These are phyloP conservation scores for Dictyostelium capitatum DNA, from an alignment of 78 protist genomes.

Conservation along the genomic window DNA sequence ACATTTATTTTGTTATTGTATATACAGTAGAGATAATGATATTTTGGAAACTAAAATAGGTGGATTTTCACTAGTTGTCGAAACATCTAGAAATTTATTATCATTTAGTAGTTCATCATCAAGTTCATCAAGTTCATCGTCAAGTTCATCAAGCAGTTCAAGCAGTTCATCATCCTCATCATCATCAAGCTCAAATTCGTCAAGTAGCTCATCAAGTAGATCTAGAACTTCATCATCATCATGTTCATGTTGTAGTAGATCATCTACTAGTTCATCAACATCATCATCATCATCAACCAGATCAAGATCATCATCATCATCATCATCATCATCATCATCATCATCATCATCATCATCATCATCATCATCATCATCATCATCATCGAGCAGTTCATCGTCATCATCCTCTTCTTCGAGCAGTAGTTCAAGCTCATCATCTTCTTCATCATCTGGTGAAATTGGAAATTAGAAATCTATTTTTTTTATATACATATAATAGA, in stretches of 20 bases:
- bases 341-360: too few species aligned
- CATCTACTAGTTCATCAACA: background rate
- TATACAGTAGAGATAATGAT: background rate
- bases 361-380: background rate
- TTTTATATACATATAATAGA: background rate
- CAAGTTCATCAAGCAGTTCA: background rate
- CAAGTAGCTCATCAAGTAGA: background rate
- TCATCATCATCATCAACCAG: background rate
- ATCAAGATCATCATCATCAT: background rate
- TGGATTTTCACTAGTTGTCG: background rate
- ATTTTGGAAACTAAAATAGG: background rate
- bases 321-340: background rate
- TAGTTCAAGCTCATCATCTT: background rate
- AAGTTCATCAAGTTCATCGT: background rate
- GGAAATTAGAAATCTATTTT: background rate
- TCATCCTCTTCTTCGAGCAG: background rate
- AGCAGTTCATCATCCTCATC: too few species aligned
- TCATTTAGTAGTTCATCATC: background rate
- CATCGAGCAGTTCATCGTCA: background rate
- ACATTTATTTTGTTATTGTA: too few species aligned
- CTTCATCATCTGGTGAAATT: background rate
- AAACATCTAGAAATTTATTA: background rate
- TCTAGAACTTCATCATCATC: background rate
- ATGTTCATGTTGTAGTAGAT: background rate
- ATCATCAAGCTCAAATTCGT: too few species aligned